Base-by-base conservation (phyloP, 176 grass and related monocot species). In the Aegilops tauschii region DNA sequence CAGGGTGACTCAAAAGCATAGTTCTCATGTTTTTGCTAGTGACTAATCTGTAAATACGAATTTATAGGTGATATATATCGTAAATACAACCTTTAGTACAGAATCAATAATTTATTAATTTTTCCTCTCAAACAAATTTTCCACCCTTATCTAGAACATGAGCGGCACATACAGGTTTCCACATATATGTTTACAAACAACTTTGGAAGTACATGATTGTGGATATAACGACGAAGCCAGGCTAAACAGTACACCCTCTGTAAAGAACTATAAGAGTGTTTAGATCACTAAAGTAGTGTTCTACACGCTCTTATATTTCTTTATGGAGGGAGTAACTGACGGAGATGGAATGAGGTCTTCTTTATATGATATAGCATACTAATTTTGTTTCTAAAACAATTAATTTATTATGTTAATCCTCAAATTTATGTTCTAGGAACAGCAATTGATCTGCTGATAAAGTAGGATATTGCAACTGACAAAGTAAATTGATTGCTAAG, bases 171-270 rank as follows among this genome's bases (percentile, higher is more conserved):
- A 44, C 42, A 44, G 42, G 10, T 44, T 44, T 11, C 42, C 42
- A 44, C 42, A 44, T 44, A 45, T 45, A 40, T 76, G 2, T 35
- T 56, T 34, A 70, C n/a, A 69, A 49, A 47, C 8, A 85, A 80
- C 20, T 69, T 68, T 69, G 29, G 67, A 61, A 83, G 72, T 20
- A 29, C 80, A 39, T 82, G 31, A 27, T 82, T 82, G 21, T 82
- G 45, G 45, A 47, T 3, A 75, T 82, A 4, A 16, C 27, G 27
- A 23, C 2, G 50, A 82, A 69, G 47, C 27, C 4, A 8, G 42
- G 23, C 44, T 75, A 14, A 50, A 6, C 42, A 34, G 39, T 35
- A 9, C 40, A 42, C 40, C 8, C 40, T 42, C 9, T 42, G 40
- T 11, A 42, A 42, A 42, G 40, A 42, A 42, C 40, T 42, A 42